Evolutionary conservation across 1,139 yeast genomes (phyloP).

Genomic region (Suhomyces kunorum): DNA sequence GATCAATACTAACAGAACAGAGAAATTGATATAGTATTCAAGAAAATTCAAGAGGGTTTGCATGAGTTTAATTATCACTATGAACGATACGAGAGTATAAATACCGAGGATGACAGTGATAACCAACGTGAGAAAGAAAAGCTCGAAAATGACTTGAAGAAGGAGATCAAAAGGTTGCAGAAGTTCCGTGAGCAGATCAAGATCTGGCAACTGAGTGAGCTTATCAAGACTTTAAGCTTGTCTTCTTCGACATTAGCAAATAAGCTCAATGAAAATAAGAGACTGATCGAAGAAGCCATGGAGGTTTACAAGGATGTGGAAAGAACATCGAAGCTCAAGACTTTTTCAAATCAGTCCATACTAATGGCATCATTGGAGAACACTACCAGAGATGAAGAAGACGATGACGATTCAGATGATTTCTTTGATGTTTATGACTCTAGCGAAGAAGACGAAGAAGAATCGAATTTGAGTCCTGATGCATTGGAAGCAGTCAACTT

Average conservation of each 20-base stretch:
- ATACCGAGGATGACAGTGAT: conserved; percentile 34
- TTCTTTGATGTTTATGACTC: conserved; percentile 19
- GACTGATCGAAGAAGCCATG: conserved; percentile 51
- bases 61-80: conserved; percentile 44
- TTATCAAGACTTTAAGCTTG: conserved; percentile 30
- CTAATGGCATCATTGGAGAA: conserved; percentile 46
- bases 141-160: conserved; percentile 29
- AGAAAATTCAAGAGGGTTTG: conserved; percentile 31
- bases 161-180: conserved; percentile 31
- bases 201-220: conserved; percentile 42
- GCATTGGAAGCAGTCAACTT: conserved; percentile 31
- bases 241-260: conserved; percentile 17
- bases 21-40: conserved; percentile 31
- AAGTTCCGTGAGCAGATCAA: conserved; percentile 33
- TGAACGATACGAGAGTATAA: conserved; percentile 40
- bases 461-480: conserved; percentile 33
- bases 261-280: conserved; percentile 44
- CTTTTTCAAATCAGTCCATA: conserved; percentile 50
- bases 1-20: conserved; percentile 16
- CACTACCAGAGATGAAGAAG: conserved; percentile 23
- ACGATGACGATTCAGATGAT: conserved; percentile 21
- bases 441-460: conserved; percentile 25
- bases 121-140: conserved; percentile 30
- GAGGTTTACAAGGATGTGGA: conserved; percentile 51
- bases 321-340: conserved; percentile 46